A percentile compares a stretch with the other conserved stretches of the same genome.
Conservation (phyloP, 2,329 filamentous ascomycete species). For the Metarhizium brunneum region DNA sequence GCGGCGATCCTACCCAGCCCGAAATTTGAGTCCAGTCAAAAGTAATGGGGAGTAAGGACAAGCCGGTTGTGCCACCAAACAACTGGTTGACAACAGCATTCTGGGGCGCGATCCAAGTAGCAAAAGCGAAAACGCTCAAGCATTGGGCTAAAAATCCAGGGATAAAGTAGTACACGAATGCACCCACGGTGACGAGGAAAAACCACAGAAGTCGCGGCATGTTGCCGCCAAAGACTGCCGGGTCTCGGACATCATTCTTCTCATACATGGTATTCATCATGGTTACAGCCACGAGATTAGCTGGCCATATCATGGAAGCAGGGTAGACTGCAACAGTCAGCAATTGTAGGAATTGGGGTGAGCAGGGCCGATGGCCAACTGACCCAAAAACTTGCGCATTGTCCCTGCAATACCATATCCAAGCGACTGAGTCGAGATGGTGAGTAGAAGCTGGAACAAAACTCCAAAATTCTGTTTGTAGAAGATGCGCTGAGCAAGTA, state of each 20-base stretch:
- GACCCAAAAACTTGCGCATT: constrained; percentile 54
- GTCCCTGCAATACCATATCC: constrained; percentile 63
- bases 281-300: constrained; percentile 54
- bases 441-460: constrained; percentile 55
- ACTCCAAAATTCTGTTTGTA: constrained; percentile 63
- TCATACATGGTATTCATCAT: constrained; percentile 69
- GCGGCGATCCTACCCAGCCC: constrained; percentile 57
- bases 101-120: constrained; percentile 63
- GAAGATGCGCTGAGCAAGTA: constrained; percentile 61
- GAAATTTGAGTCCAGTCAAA: constrained; percentile 71
- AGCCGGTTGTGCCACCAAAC: constrained; percentile 59
- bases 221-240: constrained; percentile 48
- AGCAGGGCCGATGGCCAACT: constrained; percentile 10
- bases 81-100: constrained; percentile 62
- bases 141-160: constrained; percentile 62
- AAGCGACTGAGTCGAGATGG: constrained; percentile 58
- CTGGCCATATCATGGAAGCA: constrained; percentile 68
- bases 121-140: constrained; percentile 60
- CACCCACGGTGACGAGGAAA: constrained; percentile 41
- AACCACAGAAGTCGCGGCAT: constrained; percentile 62
- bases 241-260: constrained; percentile 37
- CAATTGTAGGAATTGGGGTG: constrained; percentile 5
- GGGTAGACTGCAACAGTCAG: constrained; percentile 40
- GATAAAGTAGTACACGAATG: constrained; percentile 60
- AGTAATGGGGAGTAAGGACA: constrained; percentile 61